These are phyloP conservation scores for Citrus maxima DNA, from an alignment of 345 rosid species.

Conservation along the genomic window DNA sequence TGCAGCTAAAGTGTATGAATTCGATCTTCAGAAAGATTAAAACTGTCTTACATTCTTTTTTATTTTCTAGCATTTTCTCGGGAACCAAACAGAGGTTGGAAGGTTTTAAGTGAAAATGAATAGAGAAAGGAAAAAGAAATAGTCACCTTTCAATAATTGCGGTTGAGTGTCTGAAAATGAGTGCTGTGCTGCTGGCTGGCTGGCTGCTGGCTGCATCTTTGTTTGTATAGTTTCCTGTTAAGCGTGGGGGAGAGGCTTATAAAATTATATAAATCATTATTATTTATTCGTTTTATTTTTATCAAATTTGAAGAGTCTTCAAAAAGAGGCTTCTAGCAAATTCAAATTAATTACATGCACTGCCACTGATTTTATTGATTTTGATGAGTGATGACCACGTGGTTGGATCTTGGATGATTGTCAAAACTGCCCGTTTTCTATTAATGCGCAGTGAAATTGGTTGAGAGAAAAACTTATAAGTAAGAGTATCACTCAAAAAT, in stretches of 20 bases:
- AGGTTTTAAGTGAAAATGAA: background rate
- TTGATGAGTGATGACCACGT: background rate
- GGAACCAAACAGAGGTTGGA: background rate
- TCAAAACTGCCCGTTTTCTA: background rate
- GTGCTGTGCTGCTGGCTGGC: background rate
- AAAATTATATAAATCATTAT: too few relatives aligned
- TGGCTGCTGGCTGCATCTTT: background rate
- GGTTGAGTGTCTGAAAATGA: background rate
- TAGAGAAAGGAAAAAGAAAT: too few relatives aligned
- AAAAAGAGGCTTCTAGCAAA: constrained; percentile 2
- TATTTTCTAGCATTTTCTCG: background rate
- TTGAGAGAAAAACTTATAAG: too few relatives aligned
- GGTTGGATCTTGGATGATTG: background rate
- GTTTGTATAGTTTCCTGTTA: too few relatives aligned
- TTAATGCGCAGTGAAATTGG: too few relatives aligned
- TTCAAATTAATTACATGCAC: constrained; percentile 22
- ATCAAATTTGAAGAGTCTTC: too few relatives aligned
- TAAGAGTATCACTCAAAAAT: too few relatives aligned
- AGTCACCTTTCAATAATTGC: background rate
- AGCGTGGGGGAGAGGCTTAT: background rate
- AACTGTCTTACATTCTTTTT: too few relatives aligned
- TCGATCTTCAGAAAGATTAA: background rate
- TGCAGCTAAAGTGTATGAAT: background rate
- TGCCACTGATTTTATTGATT: constrained; percentile 9
- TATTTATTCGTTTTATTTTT: too few relatives aligned